Base-by-base conservation (phyloP, 2,329 filamentous ascomycete species). In the Fusarium palustre region DNA sequence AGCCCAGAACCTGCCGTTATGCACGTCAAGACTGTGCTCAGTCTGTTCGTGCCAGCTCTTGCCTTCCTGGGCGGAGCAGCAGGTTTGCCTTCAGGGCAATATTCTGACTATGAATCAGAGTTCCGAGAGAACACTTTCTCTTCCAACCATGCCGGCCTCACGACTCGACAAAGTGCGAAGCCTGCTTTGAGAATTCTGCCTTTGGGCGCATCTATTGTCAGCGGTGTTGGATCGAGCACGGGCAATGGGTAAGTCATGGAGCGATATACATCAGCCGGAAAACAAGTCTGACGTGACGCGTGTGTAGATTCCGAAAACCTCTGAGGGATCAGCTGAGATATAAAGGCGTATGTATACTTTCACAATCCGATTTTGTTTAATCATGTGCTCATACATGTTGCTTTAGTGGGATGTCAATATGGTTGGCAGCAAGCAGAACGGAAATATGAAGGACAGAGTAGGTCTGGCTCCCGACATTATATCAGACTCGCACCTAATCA, bases 151-250 rank as follows among this genome's bases (percentile, higher is more conserved):
- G 42, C 7, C 1, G 24, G 33, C 10, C 31, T 55, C 24, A 47
- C 13, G 18, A 15, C 42, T n/a, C 53, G 53, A 1, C 42, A 55
- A 16, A 33, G 3, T 48, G n/a, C 25, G 10, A 55, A 39, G 10
- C 46, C 55, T 34, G 54, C 16, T 1, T 38, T 59, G 24, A 59
- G 57, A 24, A 55, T 60, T 0, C 0, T 60, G n/a, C 50, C 50
- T 3, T 16, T 60, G 15, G 57, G 57, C 3, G 57, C 57, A 11
- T 60, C 57, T 25, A 60, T 60, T 2, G 43, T 55, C 3, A 48
- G 43, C 3, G 57, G 57, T 25, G 57, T 60, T 30, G 57, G 50
- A 20, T 59, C 57, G 1, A 55, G 49, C 7, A 48, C 34, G 7
- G 25, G 16, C 1, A 56, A 56, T 22, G 54, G 54, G 54, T 49